Percentiles rank a stretch among this genome's conserved stretches.
These are phyloP conservation scores for Rutstroemia sp. DNA, from an alignment of 2,329 filamentous ascomycete species.

Conservation along the genomic window DNA sequence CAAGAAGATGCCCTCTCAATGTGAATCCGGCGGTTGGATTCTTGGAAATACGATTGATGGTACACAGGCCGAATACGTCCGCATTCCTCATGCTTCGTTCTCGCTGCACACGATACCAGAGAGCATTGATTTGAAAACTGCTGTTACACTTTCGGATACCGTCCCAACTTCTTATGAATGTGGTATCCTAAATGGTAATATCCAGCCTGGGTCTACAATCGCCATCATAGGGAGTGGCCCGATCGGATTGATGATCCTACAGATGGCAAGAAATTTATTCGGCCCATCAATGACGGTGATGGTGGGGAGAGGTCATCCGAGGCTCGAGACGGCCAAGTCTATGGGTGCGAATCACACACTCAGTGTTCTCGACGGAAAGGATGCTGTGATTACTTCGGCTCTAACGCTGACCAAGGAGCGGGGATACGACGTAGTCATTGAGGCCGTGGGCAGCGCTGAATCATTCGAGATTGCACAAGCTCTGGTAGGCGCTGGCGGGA, in stretches of 20 bases:
- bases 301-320: conserved; percentile 41
- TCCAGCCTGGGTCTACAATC: conserved; percentile 44
- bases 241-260: conserved; percentile 39
- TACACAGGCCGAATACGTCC: conserved; percentile 78
- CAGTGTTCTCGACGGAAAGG: conserved; percentile 32
- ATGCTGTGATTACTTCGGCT: conserved; percentile 13
- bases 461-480: conserved; percentile 47
- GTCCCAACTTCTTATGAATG: conserved; percentile 50
- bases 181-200: conserved; percentile 43
- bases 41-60: conserved; percentile 59
- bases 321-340: conserved; percentile 38
- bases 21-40: conserved; percentile 44
- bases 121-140: conserved; percentile 70
- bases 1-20: conserved; percentile 44
- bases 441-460: conserved; percentile 45
- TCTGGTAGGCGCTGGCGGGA: conserved; percentile 43
- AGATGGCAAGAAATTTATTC: conserved; percentile 34
- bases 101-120: conserved; percentile 76
- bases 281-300: conserved; percentile 42
- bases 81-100: conserved; percentile 72
- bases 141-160: conserved; percentile 52
- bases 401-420: conserved; percentile 35
- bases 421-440: conserved; percentile 49
- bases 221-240: conserved; percentile 46
- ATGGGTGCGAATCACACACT: conserved; percentile 42